A percentile compares a stretch with the other conserved stretches of the same genome.
Evolutionary conservation across 2,329 filamentous ascomycete species (phyloP).

Genomic region (Phialophora verrucosa): DNA sequence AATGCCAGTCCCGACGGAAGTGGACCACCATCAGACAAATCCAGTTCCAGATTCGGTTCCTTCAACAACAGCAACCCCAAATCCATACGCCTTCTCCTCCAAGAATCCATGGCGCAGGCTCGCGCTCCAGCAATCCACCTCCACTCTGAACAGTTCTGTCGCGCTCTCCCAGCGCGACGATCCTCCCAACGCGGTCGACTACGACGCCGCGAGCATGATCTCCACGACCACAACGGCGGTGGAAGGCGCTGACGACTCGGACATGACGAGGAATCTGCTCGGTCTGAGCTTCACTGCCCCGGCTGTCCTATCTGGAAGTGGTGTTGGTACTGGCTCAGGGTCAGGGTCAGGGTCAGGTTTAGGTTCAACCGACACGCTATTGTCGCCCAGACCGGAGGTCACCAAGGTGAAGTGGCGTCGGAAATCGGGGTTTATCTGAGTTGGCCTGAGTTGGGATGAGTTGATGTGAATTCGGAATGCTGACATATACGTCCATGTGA

Average conservation of each 20-base stretch:
- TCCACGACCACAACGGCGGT: neutral
- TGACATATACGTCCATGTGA: neutral
- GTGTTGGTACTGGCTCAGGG: neutral
- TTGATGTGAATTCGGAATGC: neutral
- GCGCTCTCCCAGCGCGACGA: neutral
- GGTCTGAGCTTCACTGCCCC: neutral
- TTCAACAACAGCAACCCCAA: neutral
- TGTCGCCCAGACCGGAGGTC: neutral
- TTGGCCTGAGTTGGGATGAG: neutral
- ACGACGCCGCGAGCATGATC: neutral
- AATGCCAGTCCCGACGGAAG: neutral
- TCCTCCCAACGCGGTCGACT: neutral
- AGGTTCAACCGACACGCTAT: no score
- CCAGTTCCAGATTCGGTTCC: neutral
- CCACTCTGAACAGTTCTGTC: neutral
- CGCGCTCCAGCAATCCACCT: neutral
- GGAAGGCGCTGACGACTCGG: neutral
- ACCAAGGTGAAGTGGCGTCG: neutral
- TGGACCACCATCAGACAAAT: neutral
- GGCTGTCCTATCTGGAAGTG: neutral
- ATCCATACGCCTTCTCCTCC: neutral
- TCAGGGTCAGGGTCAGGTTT: no score
- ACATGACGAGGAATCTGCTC: neutral
- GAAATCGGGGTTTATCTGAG: neutral
- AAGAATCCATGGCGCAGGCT: slow-evolving; percentile 12